Evolutionary conservation across 2,329 filamentous ascomycete species (phyloP).

Genomic region (Cladobotryum mycophilum): DNA sequence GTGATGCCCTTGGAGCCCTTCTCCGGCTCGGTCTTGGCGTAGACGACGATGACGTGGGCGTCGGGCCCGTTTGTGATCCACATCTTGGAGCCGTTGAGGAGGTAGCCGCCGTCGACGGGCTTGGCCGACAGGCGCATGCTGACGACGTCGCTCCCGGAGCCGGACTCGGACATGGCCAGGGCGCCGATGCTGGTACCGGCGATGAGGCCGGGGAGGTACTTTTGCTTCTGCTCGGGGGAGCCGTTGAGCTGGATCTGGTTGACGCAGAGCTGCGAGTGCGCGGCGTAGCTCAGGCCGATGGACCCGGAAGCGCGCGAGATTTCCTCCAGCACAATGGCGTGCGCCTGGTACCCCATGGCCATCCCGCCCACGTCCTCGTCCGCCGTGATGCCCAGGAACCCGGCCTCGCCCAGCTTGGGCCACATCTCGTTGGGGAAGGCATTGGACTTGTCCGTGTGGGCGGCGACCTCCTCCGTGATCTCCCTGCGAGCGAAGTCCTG

Average conservation of each 20-base stretch:
- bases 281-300: conserved; percentile 87
- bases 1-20: conserved; percentile 86
- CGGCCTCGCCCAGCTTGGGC: conserved; percentile 86
- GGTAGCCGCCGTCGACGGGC: conserved; percentile 74
- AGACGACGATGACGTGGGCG: conserved; percentile 90
- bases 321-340: conserved; percentile 94
- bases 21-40: conserved; percentile 84
- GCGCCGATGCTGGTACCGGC: conserved; percentile 77
- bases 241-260: conserved; percentile 95
- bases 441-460: conserved; percentile 77
- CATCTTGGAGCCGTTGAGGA: conserved; percentile 92
- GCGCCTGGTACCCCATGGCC: conserved; percentile 91
- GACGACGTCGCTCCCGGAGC: conserved; percentile 87
- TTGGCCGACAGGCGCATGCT: conserved; percentile 87
- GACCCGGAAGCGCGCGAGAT: conserved; percentile 77
- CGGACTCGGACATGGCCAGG: conserved; percentile 91
- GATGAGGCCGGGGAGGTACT: conserved; percentile 74
- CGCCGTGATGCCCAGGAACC: conserved; percentile 86
- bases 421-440: conserved; percentile 88
- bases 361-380: conserved; percentile 88
- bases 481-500: conserved; percentile 87
- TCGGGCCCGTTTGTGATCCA: conserved; percentile 99
- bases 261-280: conserved; percentile 91
- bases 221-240: conserved; percentile 67
- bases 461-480: conserved; percentile 76